A percentile compares a stretch with the other conserved stretches of the same genome.
These are phyloP conservation scores for Pelargonium exstipulatum DNA, from an alignment of 441 rosid species.

Conservation along the genomic window DNA sequence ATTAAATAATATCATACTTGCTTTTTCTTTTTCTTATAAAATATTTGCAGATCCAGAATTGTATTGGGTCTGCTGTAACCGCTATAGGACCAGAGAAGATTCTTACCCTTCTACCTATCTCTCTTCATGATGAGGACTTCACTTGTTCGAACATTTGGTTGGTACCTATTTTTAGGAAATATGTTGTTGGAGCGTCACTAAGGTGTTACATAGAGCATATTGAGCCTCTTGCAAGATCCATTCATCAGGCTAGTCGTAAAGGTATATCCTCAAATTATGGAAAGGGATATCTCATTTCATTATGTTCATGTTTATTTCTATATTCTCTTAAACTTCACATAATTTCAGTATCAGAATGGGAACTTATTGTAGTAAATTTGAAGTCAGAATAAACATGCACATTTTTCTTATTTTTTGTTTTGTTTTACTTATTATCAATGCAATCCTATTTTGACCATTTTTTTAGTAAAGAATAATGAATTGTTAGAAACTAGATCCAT, in stretches of 20 bases:
- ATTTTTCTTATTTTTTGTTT: not conserved
- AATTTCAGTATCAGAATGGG: not conserved
- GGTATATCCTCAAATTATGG: slow-evolving; percentile 38
- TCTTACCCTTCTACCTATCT: slow-evolving; percentile 61
- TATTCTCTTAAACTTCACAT: not conserved
- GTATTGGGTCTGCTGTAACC: slow-evolving; percentile 80
- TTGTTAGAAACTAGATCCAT: not conserved
- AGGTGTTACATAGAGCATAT: slow-evolving; percentile 67
- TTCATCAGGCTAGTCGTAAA: slow-evolving; percentile 48
- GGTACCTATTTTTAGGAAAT: slow-evolving; percentile 63
- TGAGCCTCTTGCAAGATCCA: slow-evolving; percentile 74
- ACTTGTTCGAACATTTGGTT: slow-evolving; percentile 65
- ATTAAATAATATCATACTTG: slow-evolving; percentile 16
- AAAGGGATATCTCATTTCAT: not conserved
- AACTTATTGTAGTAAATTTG: not conserved
- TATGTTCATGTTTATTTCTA: not conserved
- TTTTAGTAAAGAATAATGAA: not conserved
- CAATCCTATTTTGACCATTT: not conserved
- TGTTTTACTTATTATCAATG: not conserved
- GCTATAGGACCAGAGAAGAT: slow-evolving; percentile 80
- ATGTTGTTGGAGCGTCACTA: slow-evolving; percentile 65
- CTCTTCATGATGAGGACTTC: slow-evolving; percentile 44
- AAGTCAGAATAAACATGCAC: not conserved
- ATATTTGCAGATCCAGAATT: slow-evolving; percentile 55
- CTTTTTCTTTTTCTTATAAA: slow-evolving; percentile 13